phyloP scores from a whole-genome alignment of 106 monocot genomes.

The Acorus calamus region DNA sequence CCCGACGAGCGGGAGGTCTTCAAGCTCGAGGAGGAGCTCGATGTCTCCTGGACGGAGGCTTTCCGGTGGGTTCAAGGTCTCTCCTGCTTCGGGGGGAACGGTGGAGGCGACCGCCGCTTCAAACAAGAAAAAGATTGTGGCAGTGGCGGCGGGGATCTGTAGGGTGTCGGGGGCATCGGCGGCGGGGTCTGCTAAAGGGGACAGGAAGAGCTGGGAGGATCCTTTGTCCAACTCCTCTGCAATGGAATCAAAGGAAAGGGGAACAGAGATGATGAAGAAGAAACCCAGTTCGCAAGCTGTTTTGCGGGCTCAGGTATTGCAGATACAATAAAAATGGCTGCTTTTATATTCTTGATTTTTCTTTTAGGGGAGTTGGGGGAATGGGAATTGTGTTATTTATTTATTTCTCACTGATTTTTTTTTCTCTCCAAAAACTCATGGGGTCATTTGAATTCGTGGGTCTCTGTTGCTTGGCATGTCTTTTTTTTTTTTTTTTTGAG shows the following conservation, averaged over 20 bases:
- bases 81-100: conserved; percentile 18
- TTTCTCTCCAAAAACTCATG: no score
- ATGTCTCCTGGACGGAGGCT: conserved; percentile 66
- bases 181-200: conserved; percentile 20
- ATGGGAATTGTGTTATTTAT: no score
- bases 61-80: conserved; percentile 49
- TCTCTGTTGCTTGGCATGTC: no score
- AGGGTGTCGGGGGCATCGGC: conserved; percentile 35
- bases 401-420: no score
- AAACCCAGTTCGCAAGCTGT: conserved; percentile 40
- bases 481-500: no score
- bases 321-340: no score
- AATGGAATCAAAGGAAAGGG: conserved; percentile 30
- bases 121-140: conserved; percentile 44
- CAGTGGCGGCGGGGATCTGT: conserved; percentile 46
- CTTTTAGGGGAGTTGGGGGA: no score
- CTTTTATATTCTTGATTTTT: no score
- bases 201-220: conserved; percentile 86
- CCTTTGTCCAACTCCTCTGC: conserved; percentile 9
- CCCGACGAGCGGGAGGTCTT: conserved; percentile 35
- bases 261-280: conserved; percentile 33
- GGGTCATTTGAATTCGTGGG: no score
- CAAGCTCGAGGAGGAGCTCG: conserved; percentile 37
- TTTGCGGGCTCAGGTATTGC: conserved; percentile 57
- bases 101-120: conserved; percentile 6